Evolutionary conservation across 2,329 filamentous ascomycete genomes (phyloP).

Genomic region (Pezicula radicicola): DNA sequence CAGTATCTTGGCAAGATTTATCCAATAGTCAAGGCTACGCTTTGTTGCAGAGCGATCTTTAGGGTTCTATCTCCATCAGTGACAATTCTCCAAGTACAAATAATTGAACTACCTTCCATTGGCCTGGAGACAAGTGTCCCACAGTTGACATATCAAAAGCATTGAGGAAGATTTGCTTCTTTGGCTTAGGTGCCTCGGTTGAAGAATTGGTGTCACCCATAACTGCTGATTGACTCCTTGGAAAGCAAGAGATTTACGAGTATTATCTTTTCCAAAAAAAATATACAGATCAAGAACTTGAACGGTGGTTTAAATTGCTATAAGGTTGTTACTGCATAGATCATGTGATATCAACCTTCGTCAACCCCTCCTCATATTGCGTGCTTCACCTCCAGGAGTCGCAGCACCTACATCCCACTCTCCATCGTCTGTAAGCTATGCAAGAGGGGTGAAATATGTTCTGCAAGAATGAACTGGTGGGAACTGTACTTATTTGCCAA

Average conservation of each 20-base stretch:
- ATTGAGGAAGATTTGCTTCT: constrained; percentile 58
- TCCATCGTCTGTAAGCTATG: too few species aligned
- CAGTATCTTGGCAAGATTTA: constrained; percentile 58
- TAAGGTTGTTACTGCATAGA: background rate
- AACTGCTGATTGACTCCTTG: background rate
- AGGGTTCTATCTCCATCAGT: constrained; percentile 44
- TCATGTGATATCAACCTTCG: background rate
- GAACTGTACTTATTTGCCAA: too few species aligned
- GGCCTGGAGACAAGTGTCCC: constrained; percentile 61
- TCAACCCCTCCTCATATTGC: background rate
- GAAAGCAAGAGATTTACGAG: background rate
- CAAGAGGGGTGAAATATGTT: too few species aligned
- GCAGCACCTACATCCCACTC: background rate
- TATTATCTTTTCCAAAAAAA: background rate
- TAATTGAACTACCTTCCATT: constrained; percentile 54
- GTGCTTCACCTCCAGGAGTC: background rate
- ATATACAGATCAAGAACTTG: background rate
- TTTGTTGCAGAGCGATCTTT: constrained; percentile 59
- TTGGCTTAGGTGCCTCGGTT: constrained; percentile 20
- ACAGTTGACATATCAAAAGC: constrained; percentile 66
- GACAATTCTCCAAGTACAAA: constrained; percentile 1
- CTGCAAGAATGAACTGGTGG: too few species aligned
- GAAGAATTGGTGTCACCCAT: background rate
- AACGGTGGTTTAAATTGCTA: background rate
- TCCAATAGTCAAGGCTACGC: constrained; percentile 59